Evolutionary conservation across 495 filamentous ascomycete genomes (phyloP), one percentile per base, ranked within the genome.

Genomic region (Friedmanniomyces simplex): DNA sequence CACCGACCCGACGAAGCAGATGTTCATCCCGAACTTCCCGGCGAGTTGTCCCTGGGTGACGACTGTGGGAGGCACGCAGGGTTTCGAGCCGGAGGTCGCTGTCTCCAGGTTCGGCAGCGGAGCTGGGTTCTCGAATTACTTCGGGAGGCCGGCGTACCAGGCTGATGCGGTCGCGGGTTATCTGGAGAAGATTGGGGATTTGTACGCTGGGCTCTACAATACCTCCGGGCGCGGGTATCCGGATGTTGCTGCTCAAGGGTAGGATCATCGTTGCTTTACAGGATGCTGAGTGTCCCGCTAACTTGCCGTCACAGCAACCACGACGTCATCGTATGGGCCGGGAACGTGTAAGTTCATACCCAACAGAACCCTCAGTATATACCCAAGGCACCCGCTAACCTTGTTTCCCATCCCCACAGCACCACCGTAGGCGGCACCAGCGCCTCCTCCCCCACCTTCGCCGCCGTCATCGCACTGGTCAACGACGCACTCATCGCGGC

Each of bases 71-170:
- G 71, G 64, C 22, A 72, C 68, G 1, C 59, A 61, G 58, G 61
- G 66, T 50, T 72, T 73, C 56, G 32, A 60, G n/a, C 69, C 71
- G 28, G 69, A 73, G 46, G 69, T 67, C 25, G 66, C 63, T 5
- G 69, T 59, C 11, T 69, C 60, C 60, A 42, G 55, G 52, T 71
- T 63, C 53, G 55, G 61, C 52, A 58, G 65, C 28, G 66, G 70
- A 14, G 63, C 54, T 20, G 71, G 71, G 22, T 73, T 72, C 61
- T 68, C 64, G 64, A 62, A 70, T 54, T 69, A 68, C 65, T 73
- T 71, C 60, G 39, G 54, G 1, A 51, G 55, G 1, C 71, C 71
- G 0, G 41, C 28, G 8, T 73, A 69, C 46, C 68, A 73, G 62
- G 37, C 59, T n/a, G 42, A 52, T 8, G 63, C 61, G 25, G 70